Percentiles rank a stretch among this genome's conserved stretches.
Conservation (phyloP, 2,329 filamentous ascomycete species). For the Tolypocladium amazonense region DNA sequence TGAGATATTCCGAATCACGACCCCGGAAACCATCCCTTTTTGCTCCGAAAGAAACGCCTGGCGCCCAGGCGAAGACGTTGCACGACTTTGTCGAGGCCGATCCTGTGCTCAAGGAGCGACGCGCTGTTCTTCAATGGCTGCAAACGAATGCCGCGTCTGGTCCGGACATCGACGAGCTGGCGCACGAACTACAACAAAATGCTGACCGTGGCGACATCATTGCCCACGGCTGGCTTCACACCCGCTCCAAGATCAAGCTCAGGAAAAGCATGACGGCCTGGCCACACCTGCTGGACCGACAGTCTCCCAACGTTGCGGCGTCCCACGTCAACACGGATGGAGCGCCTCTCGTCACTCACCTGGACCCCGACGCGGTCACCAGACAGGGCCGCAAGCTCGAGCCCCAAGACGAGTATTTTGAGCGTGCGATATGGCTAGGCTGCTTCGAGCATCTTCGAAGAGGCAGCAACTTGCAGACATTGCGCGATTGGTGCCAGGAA, state of each 20-base stretch:
- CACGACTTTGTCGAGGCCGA: slow-evolving; percentile 66
- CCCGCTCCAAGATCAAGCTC: slow-evolving; percentile 79
- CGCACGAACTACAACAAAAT: slow-evolving; percentile 63
- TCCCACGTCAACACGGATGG: slow-evolving; percentile 48
- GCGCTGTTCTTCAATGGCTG: slow-evolving; percentile 75
- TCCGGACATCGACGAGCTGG: slow-evolving; percentile 64
- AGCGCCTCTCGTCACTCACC: slow-evolving; percentile 65
- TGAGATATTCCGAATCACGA: slow-evolving; percentile 44
- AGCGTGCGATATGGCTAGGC: slow-evolving; percentile 85
- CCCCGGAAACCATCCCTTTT: slow-evolving; percentile 13
- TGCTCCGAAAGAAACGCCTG: slow-evolving; percentile 15
- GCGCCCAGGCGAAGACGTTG: slow-evolving; percentile 31
- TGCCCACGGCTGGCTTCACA: slow-evolving; percentile 86
- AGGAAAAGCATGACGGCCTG: slow-evolving; percentile 69
- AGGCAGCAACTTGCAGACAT: slow-evolving; percentile 62
- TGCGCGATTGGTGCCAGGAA: slow-evolving; percentile 78
- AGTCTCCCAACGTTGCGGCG: slow-evolving; percentile 43
- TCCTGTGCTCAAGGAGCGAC: slow-evolving; percentile 64
- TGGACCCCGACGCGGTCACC: slow-evolving; percentile 84
- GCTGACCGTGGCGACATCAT: slow-evolving; percentile 74
- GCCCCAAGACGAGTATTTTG: slow-evolving; percentile 76
- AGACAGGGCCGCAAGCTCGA: slow-evolving; percentile 70
- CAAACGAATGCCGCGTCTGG: slow-evolving; percentile 64
- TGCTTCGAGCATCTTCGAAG: slow-evolving; percentile 87
- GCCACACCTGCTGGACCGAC: slow-evolving; percentile 53